Percentiles rank a stretch among this genome's conserved stretches.
These are phyloP conservation scores for Canavalia gladiata DNA, from an alignment of 306 rosid genomes.

Conservation along the genomic window DNA sequence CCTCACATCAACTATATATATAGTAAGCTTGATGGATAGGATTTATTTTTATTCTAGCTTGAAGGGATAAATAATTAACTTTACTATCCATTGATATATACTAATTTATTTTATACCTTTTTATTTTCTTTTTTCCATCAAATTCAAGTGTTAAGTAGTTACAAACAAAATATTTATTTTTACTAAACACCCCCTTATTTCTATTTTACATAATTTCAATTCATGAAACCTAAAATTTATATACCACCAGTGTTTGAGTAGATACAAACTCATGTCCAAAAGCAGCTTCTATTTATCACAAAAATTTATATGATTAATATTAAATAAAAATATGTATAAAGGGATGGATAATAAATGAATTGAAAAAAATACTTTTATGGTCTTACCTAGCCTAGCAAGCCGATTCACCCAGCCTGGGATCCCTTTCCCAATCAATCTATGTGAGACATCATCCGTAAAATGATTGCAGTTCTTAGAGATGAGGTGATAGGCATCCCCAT, in stretches of 20 bases:
- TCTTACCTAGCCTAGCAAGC: slow-evolving; percentile 90
- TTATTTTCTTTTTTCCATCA: too few relatives aligned
- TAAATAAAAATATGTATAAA: not conserved
- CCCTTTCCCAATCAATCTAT: slow-evolving; percentile 73
- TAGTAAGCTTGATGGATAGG: too few relatives aligned
- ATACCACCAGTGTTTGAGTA: slow-evolving; percentile 1
- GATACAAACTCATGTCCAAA: not conserved
- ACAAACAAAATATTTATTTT: not conserved
- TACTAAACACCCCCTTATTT: not conserved
- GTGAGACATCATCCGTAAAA: slow-evolving; percentile 80
- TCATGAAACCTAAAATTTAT: slow-evolving; percentile 11
- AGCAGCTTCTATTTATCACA: slow-evolving; percentile 7
- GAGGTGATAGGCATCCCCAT: slow-evolving; percentile 97
- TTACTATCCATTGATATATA: too few relatives aligned
- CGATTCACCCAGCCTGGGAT: slow-evolving; percentile 98
- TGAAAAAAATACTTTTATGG: not conserved
- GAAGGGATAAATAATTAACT: too few relatives aligned
- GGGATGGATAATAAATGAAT: slow-evolving; percentile 8
- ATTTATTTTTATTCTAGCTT: too few relatives aligned
- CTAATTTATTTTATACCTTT: too few relatives aligned
- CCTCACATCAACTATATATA: too few relatives aligned
- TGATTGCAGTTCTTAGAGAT: slow-evolving; percentile 96
- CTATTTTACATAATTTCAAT: not conserved
- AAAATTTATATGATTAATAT: not conserved
- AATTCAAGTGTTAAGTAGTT: not conserved